Evolutionary conservation across 805 yeast species (phyloP).

Genomic region (Metschnikowia similis): DNA sequence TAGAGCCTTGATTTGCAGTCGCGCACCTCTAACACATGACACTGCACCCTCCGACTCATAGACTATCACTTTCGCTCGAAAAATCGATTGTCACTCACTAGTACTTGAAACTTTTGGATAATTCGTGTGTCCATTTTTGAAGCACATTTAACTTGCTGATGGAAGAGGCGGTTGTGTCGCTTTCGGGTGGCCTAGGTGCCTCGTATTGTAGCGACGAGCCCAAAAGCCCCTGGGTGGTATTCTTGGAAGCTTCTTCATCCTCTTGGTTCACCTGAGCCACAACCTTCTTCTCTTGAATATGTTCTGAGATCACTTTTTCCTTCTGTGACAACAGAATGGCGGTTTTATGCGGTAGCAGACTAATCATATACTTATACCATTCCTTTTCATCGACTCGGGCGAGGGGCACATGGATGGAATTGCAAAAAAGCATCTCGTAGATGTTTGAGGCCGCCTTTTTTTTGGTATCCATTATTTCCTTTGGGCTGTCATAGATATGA

Average conservation of each 20-base stretch:
- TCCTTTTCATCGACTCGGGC: slow-evolving; percentile 11
- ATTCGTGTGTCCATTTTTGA: slow-evolving; percentile 11
- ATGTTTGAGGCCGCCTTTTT: neutral
- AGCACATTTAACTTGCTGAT: slow-evolving; percentile 7
- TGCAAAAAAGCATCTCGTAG: slow-evolving; percentile 10
- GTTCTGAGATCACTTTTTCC: slow-evolving; percentile 10
- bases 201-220: slow-evolving; percentile 6
- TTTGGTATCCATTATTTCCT: neutral
- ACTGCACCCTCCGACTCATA: neutral
- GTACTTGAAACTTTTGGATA: slow-evolving; percentile 1
- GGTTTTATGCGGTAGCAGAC: slow-evolving; percentile 27
- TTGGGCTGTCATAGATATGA: neutral
- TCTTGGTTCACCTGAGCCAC: slow-evolving; percentile 11
- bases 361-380: slow-evolving; percentile 20
- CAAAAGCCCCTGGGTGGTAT: slow-evolving; percentile 10
- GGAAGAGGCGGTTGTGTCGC: neutral
- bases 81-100: neutral
- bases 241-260: slow-evolving; percentile 16
- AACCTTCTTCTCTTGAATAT: slow-evolving; percentile 9
- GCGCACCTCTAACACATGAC: too few relatives aligned
- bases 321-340: slow-evolving; percentile 23
- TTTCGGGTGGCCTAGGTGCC: neutral
- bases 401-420: slow-evolving; percentile 1
- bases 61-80: neutral
- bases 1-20: too few relatives aligned